A percentile compares a stretch with the other conserved stretches of the same genome.
These are phyloP conservation scores for Gnaphalium uliginosum DNA, from an alignment of 129 eudicot species.

Conservation along the genomic window DNA sequence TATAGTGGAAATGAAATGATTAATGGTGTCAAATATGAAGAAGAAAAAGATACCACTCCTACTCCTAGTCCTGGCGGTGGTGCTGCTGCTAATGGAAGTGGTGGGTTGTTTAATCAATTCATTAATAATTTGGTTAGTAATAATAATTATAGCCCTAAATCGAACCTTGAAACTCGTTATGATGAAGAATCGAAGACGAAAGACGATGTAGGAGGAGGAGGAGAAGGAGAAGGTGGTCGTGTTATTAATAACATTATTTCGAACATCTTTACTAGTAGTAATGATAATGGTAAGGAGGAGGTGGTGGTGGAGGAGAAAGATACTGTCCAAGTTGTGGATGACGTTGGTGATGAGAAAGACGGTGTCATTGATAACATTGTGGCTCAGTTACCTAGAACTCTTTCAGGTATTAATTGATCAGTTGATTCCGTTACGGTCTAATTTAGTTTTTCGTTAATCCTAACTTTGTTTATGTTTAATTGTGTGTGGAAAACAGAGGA, in stretches of 20 bases:
- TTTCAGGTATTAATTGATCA: conserved; percentile 33
- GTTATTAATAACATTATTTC: conserved; percentile 14
- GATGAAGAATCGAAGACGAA: not conserved
- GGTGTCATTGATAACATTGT: conserved; percentile 36
- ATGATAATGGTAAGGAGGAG: conserved; percentile 18
- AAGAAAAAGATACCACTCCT: conserved; percentile 7
- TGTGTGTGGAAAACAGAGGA: conserved; percentile 38
- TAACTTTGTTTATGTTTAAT: not conserved
- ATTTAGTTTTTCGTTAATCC: too few species aligned
- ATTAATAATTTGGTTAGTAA: conserved; percentile 38
- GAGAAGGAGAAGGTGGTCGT: conserved; percentile 16
- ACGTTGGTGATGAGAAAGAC: not conserved
- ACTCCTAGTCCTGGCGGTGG: not conserved
- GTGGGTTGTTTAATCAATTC: conserved; percentile 45
- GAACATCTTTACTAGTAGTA: not conserved
- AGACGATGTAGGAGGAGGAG: not conserved
- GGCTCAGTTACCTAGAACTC: conserved; percentile 48
- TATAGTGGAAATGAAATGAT: conserved; percentile 30
- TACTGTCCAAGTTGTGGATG: not conserved
- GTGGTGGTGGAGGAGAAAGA: not conserved
- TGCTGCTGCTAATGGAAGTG: not conserved
- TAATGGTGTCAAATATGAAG: conserved; percentile 37
- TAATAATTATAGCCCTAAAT: conserved; percentile 16
- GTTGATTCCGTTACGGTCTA: too few species aligned
- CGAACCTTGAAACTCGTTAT: conserved; percentile 6